phyloP scores from a whole-genome alignment of 768 basidiomycete species.

The Russula ochroleuca region DNA sequence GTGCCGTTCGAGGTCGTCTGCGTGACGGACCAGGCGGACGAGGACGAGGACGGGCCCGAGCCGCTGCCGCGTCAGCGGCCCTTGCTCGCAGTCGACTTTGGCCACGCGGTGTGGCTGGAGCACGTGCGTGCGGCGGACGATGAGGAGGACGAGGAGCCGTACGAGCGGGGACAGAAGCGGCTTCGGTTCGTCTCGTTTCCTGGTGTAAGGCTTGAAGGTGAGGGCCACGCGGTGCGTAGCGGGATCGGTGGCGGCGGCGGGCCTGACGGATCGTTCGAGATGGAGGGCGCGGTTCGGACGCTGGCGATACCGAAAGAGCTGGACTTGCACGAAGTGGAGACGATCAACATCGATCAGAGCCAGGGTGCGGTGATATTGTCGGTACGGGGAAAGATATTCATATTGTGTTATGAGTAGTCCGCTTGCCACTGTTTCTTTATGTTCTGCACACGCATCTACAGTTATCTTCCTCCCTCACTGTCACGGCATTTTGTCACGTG shows the following conservation, averaged over 20 bases:
- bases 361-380: conserved; percentile 71
- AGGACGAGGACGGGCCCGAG: conserved; percentile 41
- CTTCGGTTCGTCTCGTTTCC: conserved; percentile 72
- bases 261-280: conserved; percentile 38
- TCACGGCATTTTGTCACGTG: not conserved
- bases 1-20: conserved; percentile 70
- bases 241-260: conserved; percentile 7
- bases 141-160: conserved; percentile 32
- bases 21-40: conserved; percentile 45
- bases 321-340: conserved; percentile 62
- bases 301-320: conserved; percentile 61
- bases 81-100: conserved; percentile 81
- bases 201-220: conserved; percentile 41
- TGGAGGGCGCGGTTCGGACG: conserved; percentile 47
- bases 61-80: conserved; percentile 48
- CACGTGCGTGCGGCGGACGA: conserved; percentile 39
- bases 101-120: conserved; percentile 82
- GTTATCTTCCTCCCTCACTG: no score
- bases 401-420: conserved; percentile 55
- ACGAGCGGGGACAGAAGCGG: conserved; percentile 42
- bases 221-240: conserved; percentile 27
- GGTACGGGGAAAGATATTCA: conserved; percentile 68
- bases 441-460: not conserved
- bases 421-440: not conserved
- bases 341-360: conserved; percentile 73